A percentile compares a stretch with the other conserved stretches of the same genome.
Evolutionary conservation across 2,329 filamentous ascomycete species (phyloP).

Genomic region (Pestalotiopsis sp.): DNA sequence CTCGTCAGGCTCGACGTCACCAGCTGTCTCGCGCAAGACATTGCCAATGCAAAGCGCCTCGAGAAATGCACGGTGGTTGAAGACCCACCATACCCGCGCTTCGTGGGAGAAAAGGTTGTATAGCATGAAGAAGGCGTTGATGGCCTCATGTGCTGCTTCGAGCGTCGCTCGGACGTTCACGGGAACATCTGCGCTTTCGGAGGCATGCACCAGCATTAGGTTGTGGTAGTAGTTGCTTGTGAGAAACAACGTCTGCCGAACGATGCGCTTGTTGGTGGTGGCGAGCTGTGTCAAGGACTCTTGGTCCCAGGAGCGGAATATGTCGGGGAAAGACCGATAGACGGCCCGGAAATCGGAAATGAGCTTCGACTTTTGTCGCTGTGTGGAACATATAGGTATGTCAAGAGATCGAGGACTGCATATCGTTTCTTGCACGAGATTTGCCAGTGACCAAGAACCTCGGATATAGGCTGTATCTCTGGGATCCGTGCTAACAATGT

Average conservation of each 20-base stretch:
- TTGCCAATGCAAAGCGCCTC: constrained; percentile 72
- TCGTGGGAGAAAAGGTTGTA: constrained; percentile 70
- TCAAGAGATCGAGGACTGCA: constrained; percentile 76
- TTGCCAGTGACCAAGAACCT: constrained; percentile 78
- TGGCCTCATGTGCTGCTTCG: constrained; percentile 75
- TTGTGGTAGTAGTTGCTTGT: constrained; percentile 85
- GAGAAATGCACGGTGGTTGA: constrained; percentile 79
- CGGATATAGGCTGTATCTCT: constrained; percentile 73
- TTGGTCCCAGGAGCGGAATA: constrained; percentile 70
- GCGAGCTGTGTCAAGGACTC: constrained; percentile 61
- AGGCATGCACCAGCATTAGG: constrained; percentile 77
- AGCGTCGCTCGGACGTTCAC: constrained; percentile 70
- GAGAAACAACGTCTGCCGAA: constrained; percentile 76
- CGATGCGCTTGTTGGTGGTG: constrained; percentile 63
- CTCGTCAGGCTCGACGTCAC: constrained; percentile 49
- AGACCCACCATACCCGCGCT: constrained; percentile 82
- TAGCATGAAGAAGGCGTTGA: constrained; percentile 74
- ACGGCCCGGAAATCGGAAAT: constrained; percentile 71
- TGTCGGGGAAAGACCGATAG: constrained; percentile 71
- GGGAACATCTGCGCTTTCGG: constrained; percentile 65
- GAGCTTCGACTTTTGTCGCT: constrained; percentile 70
- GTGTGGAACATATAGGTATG: constrained; percentile 70
- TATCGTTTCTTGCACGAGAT: constrained; percentile 76
- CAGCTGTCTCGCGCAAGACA: constrained; percentile 55
- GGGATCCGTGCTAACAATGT: constrained; percentile 61